Base-by-base conservation (phyloP, 1,139 yeast genomes). In the Candida sp. region DNA sequence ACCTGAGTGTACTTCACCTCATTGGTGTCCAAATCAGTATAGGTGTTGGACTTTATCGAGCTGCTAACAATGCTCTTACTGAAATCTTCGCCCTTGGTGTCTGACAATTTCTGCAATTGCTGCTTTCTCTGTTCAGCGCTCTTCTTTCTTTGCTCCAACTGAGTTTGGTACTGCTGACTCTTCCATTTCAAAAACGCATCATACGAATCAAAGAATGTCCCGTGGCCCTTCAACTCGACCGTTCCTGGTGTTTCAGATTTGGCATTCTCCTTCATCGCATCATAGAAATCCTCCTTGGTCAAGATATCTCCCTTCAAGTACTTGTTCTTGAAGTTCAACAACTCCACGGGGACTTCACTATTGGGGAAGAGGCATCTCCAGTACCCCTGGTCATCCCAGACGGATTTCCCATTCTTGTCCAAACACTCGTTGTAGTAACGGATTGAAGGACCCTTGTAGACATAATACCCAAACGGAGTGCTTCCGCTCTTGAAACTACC, bases 331-430 rank as follows among this genome's bases (percentile, higher is more conserved):
- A 62, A 60, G 35, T 61, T 60, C 58, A 75, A 65, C 26, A 67
- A 56, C 44, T 67, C 70, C 31, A 69, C 65, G 0, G 77, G 70
- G 23, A 85, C 75, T 34, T 70, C 74, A 22, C 78, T 65, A 52
- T 78, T 77, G 30, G 96, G 96, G 69, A 92, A 88, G 49, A 92
- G 72, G 68, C 98, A 92, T 62, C 92, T 80, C 97, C 97, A 92
- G 66, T 84, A 80, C 0, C 97, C 97, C 42, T 79, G 73, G 22
- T 83, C 71, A 61, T 89, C 94, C 96, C 97, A 92, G 7, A 85
- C 84, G 0, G 90, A 81, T 17, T 80, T 73, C 1, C 98, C 98
- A 4, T 83, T 70, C 44, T 80, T 73, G 32, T 80, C 80, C 60
- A 79, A 62, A 66, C 98, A 92, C 42, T 81, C 78, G 53, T 81